Base-by-base conservation (phyloP, 2,329 filamentous ascomycete genomes). In the Exophiala spinifera region DNA sequence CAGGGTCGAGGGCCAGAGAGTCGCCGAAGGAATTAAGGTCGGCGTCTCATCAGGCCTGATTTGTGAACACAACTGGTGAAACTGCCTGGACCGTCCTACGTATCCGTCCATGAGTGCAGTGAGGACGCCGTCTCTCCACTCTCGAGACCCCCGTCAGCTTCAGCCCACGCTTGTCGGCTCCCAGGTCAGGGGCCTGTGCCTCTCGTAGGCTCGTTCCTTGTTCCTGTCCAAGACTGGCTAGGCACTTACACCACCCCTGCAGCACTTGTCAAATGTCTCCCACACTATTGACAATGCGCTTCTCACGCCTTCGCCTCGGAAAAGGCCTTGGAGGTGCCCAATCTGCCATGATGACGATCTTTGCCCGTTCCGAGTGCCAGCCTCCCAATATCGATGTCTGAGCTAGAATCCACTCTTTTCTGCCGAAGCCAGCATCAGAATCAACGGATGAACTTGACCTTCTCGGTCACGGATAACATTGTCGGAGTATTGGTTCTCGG, bases 211-310 rank as follows among this genome's bases (percentile, higher is more conserved):
- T 19, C 17, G 36, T 39, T n/a, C 36, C 36, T 39, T 39, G 36
- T 39, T 19, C 17, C n/a, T 39, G 36, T 39, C 36, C 36, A 39
- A 39, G 36, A 39, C 36, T 39, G 15, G 36, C 36, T 39, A 39
- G 36, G 36, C 36, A 39, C n/a, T 15, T n/a, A 10, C 36, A 37
- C 48, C 37, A 50, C 37, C 48, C 48, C 48, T 50, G 31, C 37
- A 34, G 31, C 33, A 34, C 34, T 33, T 39, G 36, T 7, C n/a
- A 39, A 19, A 39, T 4, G 36, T 39, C 36, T 39, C 36, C 36
- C 14, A 15, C 36, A 39, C 36, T 39, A 39, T 39, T 19, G 36
- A 39, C 5, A 39, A 34, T 47, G 45, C 31, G 37, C 34, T 20
- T 19, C 33, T 20, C 33, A 36, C 23, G 46, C 25, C 36, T 20